Evolutionary conservation across 169 alveolate genomes (phyloP), one percentile per base, ranked within the genome.

Genomic region (Plasmodium inui): DNA sequence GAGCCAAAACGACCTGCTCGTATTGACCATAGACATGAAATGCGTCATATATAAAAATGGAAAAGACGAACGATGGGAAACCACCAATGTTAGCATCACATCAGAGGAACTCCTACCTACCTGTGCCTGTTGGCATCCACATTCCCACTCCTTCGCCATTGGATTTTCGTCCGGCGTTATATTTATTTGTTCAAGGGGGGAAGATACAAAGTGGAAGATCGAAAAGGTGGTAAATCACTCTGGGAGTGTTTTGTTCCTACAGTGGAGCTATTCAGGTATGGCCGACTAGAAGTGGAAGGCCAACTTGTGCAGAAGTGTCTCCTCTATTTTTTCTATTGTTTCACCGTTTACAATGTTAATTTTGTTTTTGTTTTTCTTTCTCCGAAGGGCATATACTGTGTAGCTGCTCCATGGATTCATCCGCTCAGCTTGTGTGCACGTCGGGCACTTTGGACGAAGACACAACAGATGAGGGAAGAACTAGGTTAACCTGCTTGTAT

Each of bases 71-170:
- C 55, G 41, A 74, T 86, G 93, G 93, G 30, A 30, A 73, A 50
- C 44, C 44, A 86, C 61, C 67, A 61, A 73, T 86, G 93, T 86
- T 53, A 74, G 80, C 80, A 86, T 86, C 26, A 67, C 86, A n/a
- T 53, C 83, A 4, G 86, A 86, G 44, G 93, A 86, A 39, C 81
- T 86, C 30, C 14, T 28, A 74, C 93, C 93, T 37, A 86, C 93
- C 55, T 86, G 93, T 53, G 86, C 67, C 61, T 86, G 84, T 37
- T 86, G 93, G 93, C 93, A 86, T 41, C 93, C 93, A 26, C 79
- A 74, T 86, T 30, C 93, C 50, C n/a, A 86, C 34, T 53, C 83
- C 26, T 86, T 86, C 28, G 93, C 93, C 32, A 86, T 86, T 30
- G 93, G 93, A 7, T 86, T 86, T 76, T 53, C 93, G 26, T 74